Base-by-base conservation (phyloP, 139 green algal genomes). In the Chlorella sorokiniana region DNA sequence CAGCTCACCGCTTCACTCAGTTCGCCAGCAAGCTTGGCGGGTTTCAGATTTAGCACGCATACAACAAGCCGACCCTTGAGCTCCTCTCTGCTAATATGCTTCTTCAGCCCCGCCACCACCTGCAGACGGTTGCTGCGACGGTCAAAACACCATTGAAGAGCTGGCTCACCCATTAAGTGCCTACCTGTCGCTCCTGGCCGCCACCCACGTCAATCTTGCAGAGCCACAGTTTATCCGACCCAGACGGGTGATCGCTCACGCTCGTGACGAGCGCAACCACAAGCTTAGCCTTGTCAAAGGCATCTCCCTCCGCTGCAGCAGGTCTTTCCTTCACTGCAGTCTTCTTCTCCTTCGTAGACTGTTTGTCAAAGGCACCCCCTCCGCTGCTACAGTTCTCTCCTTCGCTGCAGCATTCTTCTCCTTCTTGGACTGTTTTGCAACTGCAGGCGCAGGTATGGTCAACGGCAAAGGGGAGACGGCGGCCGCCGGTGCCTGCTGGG, bases 41-140 rank as follows among this genome's bases (percentile, higher is more conserved):
- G 75, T 62, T 72, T 71, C 18, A 81, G 75, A 41, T 81, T 81
- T 29, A 81, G 75, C 75, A 81, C 75, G 31, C 71, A 3, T 18
- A 31, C 75, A 40, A 81, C 59, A 29, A 72, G 75, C 6, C 75
- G 56, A 29, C 59, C 75, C 0, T 29, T 61, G 29, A 81, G 75
- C 59, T 81, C 75, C 59, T 81, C 59, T 1, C 41, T 18, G 75
- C 40, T 71, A 59, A 81, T 61, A 59, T 81, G 75, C 59, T 72
- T 38, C 75, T 27, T 44, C 59, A 81, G 75, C 16, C 75, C 75
- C 0, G 75, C 75, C 27, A 81, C 75, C 40, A 81, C 75, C 75
- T 80, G 73, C 4, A 7, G 48, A 42, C 29, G 27, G 27, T 9
- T 25, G 42, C 16, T 1, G 29, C 27, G 69, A 40, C 2, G 40